Conservation (phyloP, 352 stramenopile species). For the Globisporangium yorkense region DNA sequence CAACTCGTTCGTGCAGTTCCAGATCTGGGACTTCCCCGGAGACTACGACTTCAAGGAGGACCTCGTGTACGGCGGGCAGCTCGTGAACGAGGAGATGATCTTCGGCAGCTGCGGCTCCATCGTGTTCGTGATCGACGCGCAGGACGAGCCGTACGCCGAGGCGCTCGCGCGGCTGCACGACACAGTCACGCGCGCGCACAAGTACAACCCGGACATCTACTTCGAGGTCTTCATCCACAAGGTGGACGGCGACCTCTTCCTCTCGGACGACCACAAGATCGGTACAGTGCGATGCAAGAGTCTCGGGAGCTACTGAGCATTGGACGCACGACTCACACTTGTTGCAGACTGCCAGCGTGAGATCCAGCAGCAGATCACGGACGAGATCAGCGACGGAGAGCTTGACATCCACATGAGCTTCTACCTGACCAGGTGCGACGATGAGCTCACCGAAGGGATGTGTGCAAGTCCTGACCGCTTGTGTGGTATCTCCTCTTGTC, state of each 20-base stretch:
- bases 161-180: constrained; percentile 85
- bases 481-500: not conserved
- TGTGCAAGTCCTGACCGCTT: too few relatives aligned
- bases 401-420: constrained; percentile 92
- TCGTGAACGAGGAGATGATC: constrained; percentile 91
- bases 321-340: not conserved
- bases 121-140: constrained; percentile 98
- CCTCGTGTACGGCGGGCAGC: constrained; percentile 81
- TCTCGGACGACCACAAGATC: constrained; percentile 98
- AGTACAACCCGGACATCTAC: constrained; percentile 94
- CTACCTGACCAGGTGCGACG: constrained; percentile 67
- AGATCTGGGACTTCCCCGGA: constrained; percentile 98
- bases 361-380: constrained; percentile 96
- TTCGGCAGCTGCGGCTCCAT: constrained; percentile 90
- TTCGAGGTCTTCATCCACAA: constrained; percentile 99
- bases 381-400: constrained; percentile 94
- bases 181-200: constrained; percentile 79
- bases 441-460: not conserved
- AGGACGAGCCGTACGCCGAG: constrained; percentile 91
- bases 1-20: constrained; percentile 97
- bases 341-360: constrained; percentile 93
- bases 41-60: constrained; percentile 92
- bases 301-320: too few relatives aligned
- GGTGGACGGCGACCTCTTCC: constrained; percentile 97
- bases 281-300: constrained; percentile 23